Conservation (phyloP, 202 grass and related monocot genomes). For the Setaria italica region DNA sequence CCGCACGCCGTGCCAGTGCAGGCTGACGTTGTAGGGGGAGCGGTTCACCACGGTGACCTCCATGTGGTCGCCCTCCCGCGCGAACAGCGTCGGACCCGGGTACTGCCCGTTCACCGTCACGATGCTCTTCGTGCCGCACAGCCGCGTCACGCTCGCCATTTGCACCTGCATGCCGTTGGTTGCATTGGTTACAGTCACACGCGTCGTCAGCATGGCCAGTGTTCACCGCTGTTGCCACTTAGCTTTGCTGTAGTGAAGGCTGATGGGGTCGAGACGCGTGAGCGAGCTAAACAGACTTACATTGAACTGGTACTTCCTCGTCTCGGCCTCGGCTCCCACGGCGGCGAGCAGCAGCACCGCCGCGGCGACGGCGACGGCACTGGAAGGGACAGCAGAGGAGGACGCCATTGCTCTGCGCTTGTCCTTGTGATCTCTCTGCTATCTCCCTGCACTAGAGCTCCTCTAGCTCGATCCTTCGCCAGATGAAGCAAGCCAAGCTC, state of each 20-base stretch:
- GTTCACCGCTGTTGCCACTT: neutral
- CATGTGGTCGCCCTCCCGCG: conserved; percentile 72
- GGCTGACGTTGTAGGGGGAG: conserved; percentile 65
- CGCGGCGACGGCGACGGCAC: neutral
- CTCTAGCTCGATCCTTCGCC: neutral
- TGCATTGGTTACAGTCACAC: no score
- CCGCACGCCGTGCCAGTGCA: conserved; percentile 81
- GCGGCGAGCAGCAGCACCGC: conserved; percentile 18
- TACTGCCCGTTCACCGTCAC: conserved; percentile 87
- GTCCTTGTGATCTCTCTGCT: neutral
- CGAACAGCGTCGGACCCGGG: conserved; percentile 65
- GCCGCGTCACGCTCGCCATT: conserved; percentile 66
- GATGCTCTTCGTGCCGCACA: conserved; percentile 80
- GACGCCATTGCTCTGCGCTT: conserved; percentile 36
- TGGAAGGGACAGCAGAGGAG: conserved; percentile 14
- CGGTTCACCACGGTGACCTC: conserved; percentile 68
- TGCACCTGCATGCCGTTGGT: conserved; percentile 47
- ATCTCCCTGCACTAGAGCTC: neutral
- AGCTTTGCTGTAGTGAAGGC: no score
- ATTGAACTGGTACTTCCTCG: conserved; percentile 71
- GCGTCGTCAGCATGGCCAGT: no score
- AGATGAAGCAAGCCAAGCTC: neutral
- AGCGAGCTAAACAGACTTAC: neutral
- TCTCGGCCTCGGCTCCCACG: conserved; percentile 36
- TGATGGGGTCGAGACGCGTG: neutral